These are phyloP conservation scores for Penicillium lagena DNA, from an alignment of 495 filamentous ascomycete species.

Conservation along the genomic window DNA sequence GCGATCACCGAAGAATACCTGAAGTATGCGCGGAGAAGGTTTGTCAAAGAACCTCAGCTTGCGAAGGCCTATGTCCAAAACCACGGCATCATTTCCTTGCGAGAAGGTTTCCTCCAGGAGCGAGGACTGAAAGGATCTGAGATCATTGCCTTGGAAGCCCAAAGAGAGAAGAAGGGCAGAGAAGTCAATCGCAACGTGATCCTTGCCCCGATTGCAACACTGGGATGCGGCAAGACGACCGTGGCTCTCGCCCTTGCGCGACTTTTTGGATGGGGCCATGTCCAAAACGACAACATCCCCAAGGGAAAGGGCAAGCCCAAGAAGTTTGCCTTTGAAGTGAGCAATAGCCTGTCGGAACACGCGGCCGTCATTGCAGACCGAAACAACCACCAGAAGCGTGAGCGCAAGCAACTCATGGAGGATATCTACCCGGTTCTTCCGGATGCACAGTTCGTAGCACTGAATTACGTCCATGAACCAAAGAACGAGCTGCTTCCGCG, in stretches of 20 bases:
- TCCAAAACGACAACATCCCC: conserved; percentile 96
- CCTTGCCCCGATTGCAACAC: conserved; percentile 79
- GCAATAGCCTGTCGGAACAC: conserved; percentile 47
- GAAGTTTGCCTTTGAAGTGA: conserved; percentile 62
- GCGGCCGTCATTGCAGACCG: conserved; percentile 85
- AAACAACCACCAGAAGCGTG: conserved; percentile 86
- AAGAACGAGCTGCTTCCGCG: conserved; percentile 45
- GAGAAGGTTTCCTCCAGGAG: conserved; percentile 76
- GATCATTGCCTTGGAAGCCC: conserved; percentile 61
- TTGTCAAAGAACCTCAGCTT: conserved; percentile 58
- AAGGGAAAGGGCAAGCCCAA: conserved; percentile 64
- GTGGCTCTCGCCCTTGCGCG: conserved; percentile 74
- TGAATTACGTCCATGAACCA: conserved; percentile 82
- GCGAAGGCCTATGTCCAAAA: conserved; percentile 68
- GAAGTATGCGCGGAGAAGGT: conserved; percentile 64
- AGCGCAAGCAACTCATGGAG: conserved; percentile 78
- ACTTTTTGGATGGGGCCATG: conserved; percentile 87
- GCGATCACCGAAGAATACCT: conserved; percentile 91
- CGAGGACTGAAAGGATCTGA: conserved; percentile 81
- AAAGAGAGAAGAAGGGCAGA: conserved; percentile 17
- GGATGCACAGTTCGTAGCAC: conserved; percentile 71
- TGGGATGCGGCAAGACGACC: conserved; percentile 96
- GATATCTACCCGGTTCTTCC: conserved; percentile 59
- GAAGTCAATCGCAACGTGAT: conserved; percentile 60
- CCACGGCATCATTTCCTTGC: conserved; percentile 91